Evolutionary conservation across 371 early-diverging fungal genomes (phyloP), one percentile per base, ranked within the genome.

Genomic region (Dentiscutata heterogama): DNA sequence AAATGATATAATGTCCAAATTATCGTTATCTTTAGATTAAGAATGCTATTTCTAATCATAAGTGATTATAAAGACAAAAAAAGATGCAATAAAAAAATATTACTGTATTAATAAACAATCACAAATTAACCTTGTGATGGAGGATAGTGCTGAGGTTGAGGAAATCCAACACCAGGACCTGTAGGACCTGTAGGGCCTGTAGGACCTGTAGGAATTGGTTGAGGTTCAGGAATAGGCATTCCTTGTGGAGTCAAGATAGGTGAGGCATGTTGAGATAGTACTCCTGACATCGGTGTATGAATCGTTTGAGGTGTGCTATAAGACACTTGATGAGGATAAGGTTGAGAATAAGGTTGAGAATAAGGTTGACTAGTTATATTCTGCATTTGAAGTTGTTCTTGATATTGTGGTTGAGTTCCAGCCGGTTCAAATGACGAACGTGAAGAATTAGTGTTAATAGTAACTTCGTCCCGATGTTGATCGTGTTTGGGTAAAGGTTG

Each of bases 381-480:
- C 50, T 42, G 46, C 51, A 53, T 16, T 73, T 39, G 73, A 27
- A 16, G 0, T 63, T 50, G 78, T 50, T 77, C 64, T 64, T 78
- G 65, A 7, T 16, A 11, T 11, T 71, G 29, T 8, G 25, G 53
- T 61, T 77, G 46, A 35, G 51, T 18, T 27, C 25, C 53, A 25
- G 58, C 11, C 20, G n/a, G 16, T 29, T 80, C 80, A 3, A 68
- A 80, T 10, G 80, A 71, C 31, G 80, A 80, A 20, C 29, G 39
- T 51, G 80, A 39, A 14, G 61, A 42, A 71, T 80, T 80, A 51
- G 80, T 68, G 39, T 67, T 67, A 46, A 58, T 71, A 4, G 11
- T 80, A 71, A 35, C 46, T 31, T 65, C 67, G 25, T 58, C 50
- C 22, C 22, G 20, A 54, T 54, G 58, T 8, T 31, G 51, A 13